These are phyloP conservation scores for Penicillium hesseltinei DNA, from an alignment of 2,329 filamentous ascomycete genomes.

Conservation along the genomic window DNA sequence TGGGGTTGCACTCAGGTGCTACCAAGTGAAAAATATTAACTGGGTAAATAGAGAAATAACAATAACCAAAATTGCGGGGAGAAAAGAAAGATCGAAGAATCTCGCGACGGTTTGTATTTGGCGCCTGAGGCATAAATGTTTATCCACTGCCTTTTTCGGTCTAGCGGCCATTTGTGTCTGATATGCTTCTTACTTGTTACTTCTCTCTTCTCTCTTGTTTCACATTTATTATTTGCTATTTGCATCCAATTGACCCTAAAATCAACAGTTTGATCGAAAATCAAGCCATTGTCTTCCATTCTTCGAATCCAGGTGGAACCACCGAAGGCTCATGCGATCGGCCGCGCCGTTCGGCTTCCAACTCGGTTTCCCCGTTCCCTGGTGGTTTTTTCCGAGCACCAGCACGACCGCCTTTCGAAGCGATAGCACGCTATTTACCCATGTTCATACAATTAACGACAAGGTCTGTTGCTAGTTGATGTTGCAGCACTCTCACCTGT, in stretches of 20 bases:
- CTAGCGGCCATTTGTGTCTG: constrained; percentile 10
- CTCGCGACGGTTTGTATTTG: constrained; percentile 2
- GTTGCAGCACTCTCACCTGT: constrained; percentile 20
- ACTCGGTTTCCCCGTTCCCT: constrained; percentile 8
- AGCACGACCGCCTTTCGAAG: constrained; percentile 28
- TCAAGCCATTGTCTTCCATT: constrained; percentile 19
- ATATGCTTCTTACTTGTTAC: not conserved
- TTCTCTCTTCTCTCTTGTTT: not conserved
- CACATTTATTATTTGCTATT: not conserved
- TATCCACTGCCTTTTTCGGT: constrained; percentile 17
- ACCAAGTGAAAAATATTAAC: not conserved
- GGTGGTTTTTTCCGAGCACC: not conserved
- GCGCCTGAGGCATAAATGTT: constrained; percentile 22
- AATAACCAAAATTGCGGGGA: constrained; percentile 17
- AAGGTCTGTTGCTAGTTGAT: not conserved
- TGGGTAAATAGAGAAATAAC: constrained; percentile 13
- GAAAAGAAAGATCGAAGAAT: constrained; percentile 5
- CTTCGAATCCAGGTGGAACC: constrained; percentile 22
- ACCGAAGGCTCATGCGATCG: constrained; percentile 19
- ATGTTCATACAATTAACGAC: not conserved
- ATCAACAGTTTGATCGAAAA: not conserved
- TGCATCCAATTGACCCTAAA: not conserved
- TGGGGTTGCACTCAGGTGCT: not conserved
- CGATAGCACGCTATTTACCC: constrained; percentile 22
- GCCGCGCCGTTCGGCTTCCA: constrained; percentile 4